Conservation (phyloP, 1,139 yeast genomes). For the Yamadazyma mexicana region DNA sequence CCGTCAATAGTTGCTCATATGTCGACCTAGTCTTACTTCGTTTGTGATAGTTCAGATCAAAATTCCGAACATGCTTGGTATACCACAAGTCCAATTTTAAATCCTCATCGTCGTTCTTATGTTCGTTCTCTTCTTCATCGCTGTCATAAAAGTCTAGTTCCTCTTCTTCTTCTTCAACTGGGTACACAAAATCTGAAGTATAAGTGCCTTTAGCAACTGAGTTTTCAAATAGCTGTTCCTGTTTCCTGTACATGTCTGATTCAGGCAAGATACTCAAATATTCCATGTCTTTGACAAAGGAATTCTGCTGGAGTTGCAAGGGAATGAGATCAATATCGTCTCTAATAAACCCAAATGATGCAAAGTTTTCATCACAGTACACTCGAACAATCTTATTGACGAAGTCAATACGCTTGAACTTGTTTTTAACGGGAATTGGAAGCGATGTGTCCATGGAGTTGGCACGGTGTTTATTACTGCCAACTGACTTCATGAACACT, state of each 20-base stretch:
- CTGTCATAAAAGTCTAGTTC: constrained; percentile 12
- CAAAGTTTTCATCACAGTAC: constrained; percentile 63
- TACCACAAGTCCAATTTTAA: constrained; percentile 19
- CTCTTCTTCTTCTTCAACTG: constrained; percentile 11
- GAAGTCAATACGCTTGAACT: constrained; percentile 55
- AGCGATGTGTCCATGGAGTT: constrained; percentile 32
- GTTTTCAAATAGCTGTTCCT: constrained; percentile 31
- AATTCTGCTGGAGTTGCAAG: constrained; percentile 43
- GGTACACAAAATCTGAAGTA: constrained; percentile 27
- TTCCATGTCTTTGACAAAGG: constrained; percentile 48
- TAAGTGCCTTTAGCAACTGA: constrained; percentile 14
- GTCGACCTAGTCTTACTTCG: constrained; percentile 17
- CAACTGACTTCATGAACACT: constrained; percentile 40
- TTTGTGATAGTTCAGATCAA: constrained; percentile 18
- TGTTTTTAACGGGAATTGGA: constrained; percentile 35
- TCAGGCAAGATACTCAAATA: constrained; percentile 47
- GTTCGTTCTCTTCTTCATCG: constrained; percentile 18
- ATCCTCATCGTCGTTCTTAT: constrained; percentile 7
- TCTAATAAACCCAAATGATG: constrained; percentile 68
- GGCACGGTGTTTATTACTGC: constrained; percentile 23
- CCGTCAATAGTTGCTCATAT: constrained; percentile 17
- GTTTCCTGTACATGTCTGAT: constrained; percentile 29
- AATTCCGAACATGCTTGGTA: constrained; percentile 17
- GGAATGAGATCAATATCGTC: constrained; percentile 63
- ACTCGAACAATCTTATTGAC: constrained; percentile 60